Base-by-base conservation (phyloP, 805 yeast genomes). In the Candida nanaspora region DNA sequence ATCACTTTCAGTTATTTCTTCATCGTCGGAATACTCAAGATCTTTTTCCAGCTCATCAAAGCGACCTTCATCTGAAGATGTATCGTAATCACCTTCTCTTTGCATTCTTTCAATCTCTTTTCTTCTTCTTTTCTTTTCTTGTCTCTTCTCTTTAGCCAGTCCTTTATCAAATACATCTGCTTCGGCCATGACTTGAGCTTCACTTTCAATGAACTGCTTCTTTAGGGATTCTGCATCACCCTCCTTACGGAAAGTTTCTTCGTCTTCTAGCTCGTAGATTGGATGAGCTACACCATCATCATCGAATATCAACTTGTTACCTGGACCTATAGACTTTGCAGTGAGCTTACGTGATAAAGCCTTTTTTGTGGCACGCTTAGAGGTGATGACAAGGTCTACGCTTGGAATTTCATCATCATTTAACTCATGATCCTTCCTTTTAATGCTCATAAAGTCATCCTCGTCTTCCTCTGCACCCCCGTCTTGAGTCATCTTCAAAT, bases 201-300 rank as follows among this genome's bases (percentile, higher is more conserved):
- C 98, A 47, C 74, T 74, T 13, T 48, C 61, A 35, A 93, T 74
- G 52, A 78, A 93, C 46, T 76, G 72, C 32, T 69, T 62, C 63
- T 85, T 83, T 63, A 86, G 94, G 9, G 57, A 63, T 39, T 66
- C 67, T 2, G 89, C 88, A 51, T 77, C 84, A 25, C 79, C 80
- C 28, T 67, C 70, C 46, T 74, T 77, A 46, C 62, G 73, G 74
- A 93, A 93, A 44, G 85, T 95, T 32, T 80, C 93, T 62, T 87
- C 97, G 50, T 83, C 86, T 57, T 86, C 88, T 45, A 93, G 70
- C 63, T 91, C 98, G 56, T 93, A 93, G 5, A 91, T 69, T 9
- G 95, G 85, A 61, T 91, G 98, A 0, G 98, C 82, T 5, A 70
- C 72, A 22, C 99, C 99, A 3, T 91, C 97, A 46, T 93, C 98